These are phyloP conservation scores for Remersonia thermophila DNA, from an alignment of 2,329 filamentous ascomycete species.

Conservation along the genomic window DNA sequence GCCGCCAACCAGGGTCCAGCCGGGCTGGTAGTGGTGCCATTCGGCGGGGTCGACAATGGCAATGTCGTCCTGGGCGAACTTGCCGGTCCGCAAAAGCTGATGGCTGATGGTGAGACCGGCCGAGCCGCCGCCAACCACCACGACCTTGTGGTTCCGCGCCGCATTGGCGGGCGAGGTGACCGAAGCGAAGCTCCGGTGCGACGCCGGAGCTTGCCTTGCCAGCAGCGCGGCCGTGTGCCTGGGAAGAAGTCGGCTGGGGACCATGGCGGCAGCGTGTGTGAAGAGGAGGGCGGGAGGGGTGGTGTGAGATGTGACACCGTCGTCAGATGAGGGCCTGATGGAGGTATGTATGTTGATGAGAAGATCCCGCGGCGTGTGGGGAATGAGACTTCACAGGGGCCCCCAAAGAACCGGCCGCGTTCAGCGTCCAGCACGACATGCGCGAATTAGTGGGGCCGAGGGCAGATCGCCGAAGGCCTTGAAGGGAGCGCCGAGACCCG, in stretches of 20 bases:
- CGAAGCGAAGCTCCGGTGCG: conserved; percentile 8
- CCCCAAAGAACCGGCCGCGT: neutral
- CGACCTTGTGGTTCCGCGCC: conserved; percentile 42
- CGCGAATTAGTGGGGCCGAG: neutral
- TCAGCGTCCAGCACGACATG: conserved; percentile 5
- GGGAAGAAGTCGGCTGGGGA: conserved; percentile 6
- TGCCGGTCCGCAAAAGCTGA: conserved; percentile 49
- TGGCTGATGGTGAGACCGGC: conserved; percentile 55
- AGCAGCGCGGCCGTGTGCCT: conserved; percentile 3
- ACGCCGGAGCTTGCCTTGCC: conserved; percentile 1
- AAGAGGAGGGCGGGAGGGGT: neutral
- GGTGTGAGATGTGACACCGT: neutral
- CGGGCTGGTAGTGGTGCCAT: conserved; percentile 57
- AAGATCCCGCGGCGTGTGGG: too few relatives aligned
- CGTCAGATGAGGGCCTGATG: too few relatives aligned
- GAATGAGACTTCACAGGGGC: too few relatives aligned
- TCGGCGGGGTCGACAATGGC: conserved; percentile 50
- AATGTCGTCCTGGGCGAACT: conserved; percentile 47
- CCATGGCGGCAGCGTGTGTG: conserved; percentile 2
- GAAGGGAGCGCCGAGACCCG: conserved; percentile 1
- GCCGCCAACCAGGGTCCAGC: conserved; percentile 57
- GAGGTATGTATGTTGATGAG: too few relatives aligned
- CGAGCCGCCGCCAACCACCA: conserved; percentile 54
- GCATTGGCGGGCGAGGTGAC: conserved; percentile 2
- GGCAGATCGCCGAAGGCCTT: neutral